These are phyloP conservation scores for Selaginella tamariscina DNA, from an alignment of 75 land plant genomes.

Conservation along the genomic window DNA sequence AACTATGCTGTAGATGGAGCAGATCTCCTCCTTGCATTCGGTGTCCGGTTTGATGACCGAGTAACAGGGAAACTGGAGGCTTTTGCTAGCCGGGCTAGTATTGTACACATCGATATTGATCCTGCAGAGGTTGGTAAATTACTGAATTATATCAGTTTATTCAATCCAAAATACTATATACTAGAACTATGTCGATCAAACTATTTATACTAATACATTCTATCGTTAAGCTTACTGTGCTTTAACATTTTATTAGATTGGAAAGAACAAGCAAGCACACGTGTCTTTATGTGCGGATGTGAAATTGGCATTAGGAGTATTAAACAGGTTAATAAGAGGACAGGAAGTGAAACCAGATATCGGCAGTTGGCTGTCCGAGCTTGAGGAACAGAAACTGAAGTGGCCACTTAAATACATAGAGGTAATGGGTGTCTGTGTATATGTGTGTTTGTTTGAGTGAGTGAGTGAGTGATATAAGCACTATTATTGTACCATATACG, in stretches of 20 bases:
- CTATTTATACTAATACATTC: too few species aligned
- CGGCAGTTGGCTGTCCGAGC: slow-evolving; percentile 53
- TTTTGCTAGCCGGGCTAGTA: slow-evolving; percentile 82
- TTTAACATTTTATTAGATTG: too few species aligned
- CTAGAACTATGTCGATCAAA: too few species aligned
- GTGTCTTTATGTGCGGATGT: slow-evolving; percentile 77
- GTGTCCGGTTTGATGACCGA: slow-evolving; percentile 86
- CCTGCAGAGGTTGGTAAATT: slow-evolving; percentile 92
- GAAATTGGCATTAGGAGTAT: slow-evolving; percentile 44
- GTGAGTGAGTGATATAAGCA: too few species aligned
- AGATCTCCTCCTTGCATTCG: slow-evolving; percentile 81
- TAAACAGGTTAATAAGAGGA: slow-evolving; percentile 40
- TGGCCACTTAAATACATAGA: slow-evolving; percentile 53
- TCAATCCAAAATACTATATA: too few species aligned
- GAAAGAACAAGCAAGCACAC: slow-evolving; percentile 87
- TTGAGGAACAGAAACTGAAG: slow-evolving; percentile 54
- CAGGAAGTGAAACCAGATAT: slow-evolving; percentile 36
- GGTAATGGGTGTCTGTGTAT: too few species aligned
- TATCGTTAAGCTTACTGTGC: too few species aligned
- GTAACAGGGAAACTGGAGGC: slow-evolving; percentile 96
- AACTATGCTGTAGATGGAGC: slow-evolving; percentile 75
- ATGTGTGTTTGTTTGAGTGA: too few species aligned
- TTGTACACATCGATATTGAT: slow-evolving; percentile 93
- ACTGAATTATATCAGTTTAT: too few species aligned
- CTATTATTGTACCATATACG: too few species aligned